Base-by-base conservation (phyloP, 331 rosid species). In the Cydonia oblonga region DNA sequence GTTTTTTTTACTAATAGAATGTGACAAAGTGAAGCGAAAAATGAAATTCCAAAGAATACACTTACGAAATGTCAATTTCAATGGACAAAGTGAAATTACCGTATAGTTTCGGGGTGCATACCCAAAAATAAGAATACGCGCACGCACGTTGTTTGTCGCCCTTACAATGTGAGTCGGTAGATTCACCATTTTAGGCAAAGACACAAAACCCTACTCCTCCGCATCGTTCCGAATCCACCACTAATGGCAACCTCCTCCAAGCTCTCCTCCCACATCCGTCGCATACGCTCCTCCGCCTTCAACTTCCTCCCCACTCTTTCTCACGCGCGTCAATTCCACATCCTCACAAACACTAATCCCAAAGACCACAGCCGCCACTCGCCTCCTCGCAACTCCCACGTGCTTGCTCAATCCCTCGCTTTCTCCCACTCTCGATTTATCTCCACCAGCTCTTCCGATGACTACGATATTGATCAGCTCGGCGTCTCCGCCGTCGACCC, bases 361-460 rank as follows among this genome's bases (percentile, higher is more conserved):
- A 13, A 14, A 68, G 24, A 9, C 71, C 22, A 24, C 59, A 61
- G 10, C 71, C 81, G 29, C 20, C 32, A 24, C 73, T 79, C 78
- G 1, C 74, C 73, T 15, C 76, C 69, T 29, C 60, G 24, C 60
- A 52, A 28, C 62, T 20, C 68, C 61, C 52, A 44, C 54, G 66
- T 78, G 24, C 4, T 74, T 14, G 26, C 76, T 18, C 68, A 49
- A 62, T 68, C 76, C 70, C 77, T 78, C 78, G 75, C 76, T 64
- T 49, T 81, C 18, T 74, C 75, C 78, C 78, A 59, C 80, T 72
- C 84, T 42, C 92, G 92, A 73, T 68, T 82, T 46, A 79, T 81
- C 66, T 93, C 89, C 18, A 66, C 90, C 63, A 82, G 28, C 30
- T 70, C 88, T 16, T 70, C 69, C 16, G 81, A 81, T 46, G 82